These are phyloP conservation scores for Trametes punicea DNA, from an alignment of 768 basidiomycete genomes.

Conservation along the genomic window DNA sequence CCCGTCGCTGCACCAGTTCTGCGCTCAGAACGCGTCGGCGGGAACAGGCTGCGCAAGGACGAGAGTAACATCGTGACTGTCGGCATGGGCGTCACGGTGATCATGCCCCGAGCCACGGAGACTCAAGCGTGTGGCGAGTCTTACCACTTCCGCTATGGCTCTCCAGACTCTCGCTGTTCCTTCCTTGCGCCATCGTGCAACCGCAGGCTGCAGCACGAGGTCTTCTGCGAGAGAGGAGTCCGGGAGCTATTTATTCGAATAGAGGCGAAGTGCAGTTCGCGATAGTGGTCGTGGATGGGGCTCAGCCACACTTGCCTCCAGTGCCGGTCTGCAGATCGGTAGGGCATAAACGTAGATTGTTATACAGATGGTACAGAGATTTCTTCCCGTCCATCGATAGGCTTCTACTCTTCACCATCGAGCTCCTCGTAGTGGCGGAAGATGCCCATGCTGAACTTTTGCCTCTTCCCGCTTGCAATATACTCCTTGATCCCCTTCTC, in stretches of 20 bases:
- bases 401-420: conserved; percentile 31
- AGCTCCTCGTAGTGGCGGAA: conserved; percentile 40
- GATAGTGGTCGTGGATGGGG: too few relatives aligned
- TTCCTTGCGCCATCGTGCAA: too few relatives aligned
- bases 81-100: neutral
- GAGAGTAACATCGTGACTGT: neutral
- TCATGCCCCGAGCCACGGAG: too few relatives aligned
- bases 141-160: too few relatives aligned
- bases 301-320: too few relatives aligned
- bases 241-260: too few relatives aligned
- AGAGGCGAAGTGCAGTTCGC: too few relatives aligned
- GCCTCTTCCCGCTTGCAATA: conserved; percentile 32
- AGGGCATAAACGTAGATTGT: neutral
- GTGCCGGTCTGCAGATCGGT: neutral
- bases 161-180: too few relatives aligned
- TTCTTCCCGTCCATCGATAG: neutral
- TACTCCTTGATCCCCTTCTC: conserved; percentile 35
- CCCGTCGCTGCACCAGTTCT: too few relatives aligned
- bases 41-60: neutral
- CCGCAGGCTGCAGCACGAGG: too few relatives aligned
- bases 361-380: neutral
- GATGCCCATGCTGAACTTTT: conserved; percentile 31
- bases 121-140: too few relatives aligned
- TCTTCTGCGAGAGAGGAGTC: too few relatives aligned
- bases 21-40: neutral